Percentiles rank a stretch among this genome's conserved stretches.
These are phyloP conservation scores for Aspergillus ibericus DNA, from an alignment of 2,329 filamentous ascomycete species.

Conservation along the genomic window DNA sequence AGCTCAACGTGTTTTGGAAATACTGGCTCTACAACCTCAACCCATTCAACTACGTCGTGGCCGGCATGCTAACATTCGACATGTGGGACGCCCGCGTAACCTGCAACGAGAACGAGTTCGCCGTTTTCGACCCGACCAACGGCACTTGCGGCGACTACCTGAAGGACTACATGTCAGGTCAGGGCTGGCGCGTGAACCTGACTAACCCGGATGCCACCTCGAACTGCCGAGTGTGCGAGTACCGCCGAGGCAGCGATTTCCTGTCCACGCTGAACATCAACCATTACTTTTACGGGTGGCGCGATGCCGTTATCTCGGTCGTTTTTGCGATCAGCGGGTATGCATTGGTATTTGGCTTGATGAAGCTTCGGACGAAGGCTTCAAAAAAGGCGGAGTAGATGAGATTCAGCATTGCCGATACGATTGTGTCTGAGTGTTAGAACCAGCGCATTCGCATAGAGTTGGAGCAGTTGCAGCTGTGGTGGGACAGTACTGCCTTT, in stretches of 20 bases:
- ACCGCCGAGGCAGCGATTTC: conserved; percentile 59
- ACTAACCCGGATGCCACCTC: conserved; percentile 60
- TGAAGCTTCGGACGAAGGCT: conserved; percentile 41
- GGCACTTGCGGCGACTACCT: conserved; percentile 61
- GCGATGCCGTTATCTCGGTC: conserved; percentile 61
- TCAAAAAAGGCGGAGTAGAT: conserved; percentile 37
- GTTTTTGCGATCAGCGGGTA: conserved; percentile 60
- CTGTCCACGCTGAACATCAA: conserved; percentile 59
- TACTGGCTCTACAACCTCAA: conserved; percentile 65
- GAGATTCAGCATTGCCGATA: too few species aligned
- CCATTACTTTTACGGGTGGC: conserved; percentile 65
- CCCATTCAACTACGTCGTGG: conserved; percentile 63
- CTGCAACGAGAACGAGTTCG: conserved; percentile 53
- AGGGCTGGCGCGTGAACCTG: conserved; percentile 53
- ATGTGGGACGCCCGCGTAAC: conserved; percentile 50
- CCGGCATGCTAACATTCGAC: conserved; percentile 55
- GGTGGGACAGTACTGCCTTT: neutral
- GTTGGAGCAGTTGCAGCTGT: neutral
- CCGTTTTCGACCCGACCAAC: conserved; percentile 42
- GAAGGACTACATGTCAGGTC: conserved; percentile 47
- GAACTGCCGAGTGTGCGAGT: conserved; percentile 63
- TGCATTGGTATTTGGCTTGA: conserved; percentile 45
- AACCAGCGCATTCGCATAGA: too few species aligned
- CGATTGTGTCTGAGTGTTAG: neutral
- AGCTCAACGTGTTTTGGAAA: conserved; percentile 66